Conservation (phyloP, 2,329 filamentous ascomycete species). For the Cladosporium sp. region DNA sequence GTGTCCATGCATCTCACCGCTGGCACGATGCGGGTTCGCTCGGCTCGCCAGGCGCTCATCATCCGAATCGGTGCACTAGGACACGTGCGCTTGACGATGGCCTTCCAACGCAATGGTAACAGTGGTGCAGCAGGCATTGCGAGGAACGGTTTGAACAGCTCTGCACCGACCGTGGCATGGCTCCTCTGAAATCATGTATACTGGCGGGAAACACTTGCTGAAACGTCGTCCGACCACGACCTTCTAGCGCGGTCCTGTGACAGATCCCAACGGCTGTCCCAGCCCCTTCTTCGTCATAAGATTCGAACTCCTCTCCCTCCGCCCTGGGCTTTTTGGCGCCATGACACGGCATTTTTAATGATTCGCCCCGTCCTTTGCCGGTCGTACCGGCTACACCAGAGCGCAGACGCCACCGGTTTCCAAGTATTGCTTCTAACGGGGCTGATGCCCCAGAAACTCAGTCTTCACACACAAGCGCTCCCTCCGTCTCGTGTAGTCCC, state of each 20-base stretch:
- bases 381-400: neutral
- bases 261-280: conserved; percentile 4
- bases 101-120: neutral
- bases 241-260: conserved; percentile 12
- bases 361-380: neutral
- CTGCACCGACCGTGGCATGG: neutral
- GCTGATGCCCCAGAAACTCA: neutral
- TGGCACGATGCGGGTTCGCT: neutral
- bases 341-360: conserved; percentile 1
- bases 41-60: neutral
- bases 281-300: conserved; percentile 7
- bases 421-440: neutral
- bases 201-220: neutral
- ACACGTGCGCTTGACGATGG: neutral
- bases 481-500: neutral
- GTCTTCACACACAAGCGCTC: neutral
- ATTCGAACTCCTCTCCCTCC: neutral
- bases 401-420: conserved; percentile 6
- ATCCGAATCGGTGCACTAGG: neutral
- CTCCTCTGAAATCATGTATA: neutral
- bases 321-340: neutral
- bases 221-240: conserved; percentile 2
- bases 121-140: conserved; percentile 2
- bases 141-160: neutral
- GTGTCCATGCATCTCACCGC: conserved; percentile 8